Evolutionary conservation across 179 eudicot genomes (phyloP).

Genomic region (Nepenthes alata): DNA sequence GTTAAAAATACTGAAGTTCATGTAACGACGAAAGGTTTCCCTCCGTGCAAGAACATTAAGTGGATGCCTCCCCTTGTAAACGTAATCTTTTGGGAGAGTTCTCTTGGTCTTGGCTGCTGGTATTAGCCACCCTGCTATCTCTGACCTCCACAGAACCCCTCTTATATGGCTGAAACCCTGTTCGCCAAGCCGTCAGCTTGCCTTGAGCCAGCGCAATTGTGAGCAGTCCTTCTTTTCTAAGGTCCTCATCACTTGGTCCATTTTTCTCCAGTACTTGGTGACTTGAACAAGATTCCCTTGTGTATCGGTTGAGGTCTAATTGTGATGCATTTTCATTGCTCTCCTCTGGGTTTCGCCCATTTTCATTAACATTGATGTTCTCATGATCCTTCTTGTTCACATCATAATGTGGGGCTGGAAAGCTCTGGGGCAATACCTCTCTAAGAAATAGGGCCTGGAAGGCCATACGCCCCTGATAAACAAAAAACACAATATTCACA

Average conservation of each 20-base stretch:
- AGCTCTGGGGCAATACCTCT: constrained; percentile 80
- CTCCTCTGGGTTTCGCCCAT: constrained; percentile 13
- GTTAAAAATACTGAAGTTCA: constrained; percentile 14
- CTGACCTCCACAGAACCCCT: constrained; percentile 81
- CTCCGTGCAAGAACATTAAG: constrained; percentile 8
- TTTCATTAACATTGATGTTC: constrained; percentile 14
- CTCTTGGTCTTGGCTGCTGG: constrained; percentile 44
- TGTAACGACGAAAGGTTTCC: neutral
- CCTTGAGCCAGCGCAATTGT: constrained; percentile 28
- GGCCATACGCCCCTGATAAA: constrained; percentile 71
- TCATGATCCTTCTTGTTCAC: constrained; percentile 14
- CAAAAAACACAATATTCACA: neutral
- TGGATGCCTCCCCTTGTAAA: constrained; percentile 56
- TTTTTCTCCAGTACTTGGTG: constrained; percentile 21
- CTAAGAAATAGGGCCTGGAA: constrained; percentile 80
- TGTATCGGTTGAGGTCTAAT: constrained; percentile 44
- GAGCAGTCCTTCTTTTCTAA: constrained; percentile 19
- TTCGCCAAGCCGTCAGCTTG: constrained; percentile 46
- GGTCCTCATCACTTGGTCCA: constrained; percentile 20
- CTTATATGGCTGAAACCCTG: constrained; percentile 94
- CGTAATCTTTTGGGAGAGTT: constrained; percentile 70
- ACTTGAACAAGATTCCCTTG: constrained; percentile 27
- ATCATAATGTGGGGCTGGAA: constrained; percentile 42
- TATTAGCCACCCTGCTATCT: constrained; percentile 32
- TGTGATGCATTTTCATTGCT: constrained; percentile 9